These are phyloP conservation scores for Chenopodium suecicum DNA, from an alignment of 148 eudicot species.

Conservation along the genomic window DNA sequence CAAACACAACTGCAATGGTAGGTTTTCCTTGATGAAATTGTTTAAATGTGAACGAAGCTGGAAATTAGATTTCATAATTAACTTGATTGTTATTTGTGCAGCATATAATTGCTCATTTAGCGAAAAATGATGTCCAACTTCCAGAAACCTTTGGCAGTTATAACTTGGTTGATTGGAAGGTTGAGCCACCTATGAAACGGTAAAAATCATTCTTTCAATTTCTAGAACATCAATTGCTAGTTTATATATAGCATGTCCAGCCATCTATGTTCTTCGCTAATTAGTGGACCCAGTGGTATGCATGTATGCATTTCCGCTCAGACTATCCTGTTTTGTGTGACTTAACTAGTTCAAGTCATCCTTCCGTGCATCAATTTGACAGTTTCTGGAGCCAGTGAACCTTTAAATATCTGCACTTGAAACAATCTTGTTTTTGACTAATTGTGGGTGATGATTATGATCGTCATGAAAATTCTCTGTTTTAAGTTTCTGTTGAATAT, in stretches of 20 bases:
- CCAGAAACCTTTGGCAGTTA: slow-evolving; percentile 70
- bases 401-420: neutral
- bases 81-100: slow-evolving; percentile 36
- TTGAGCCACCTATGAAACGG: slow-evolving; percentile 58
- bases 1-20: slow-evolving; percentile 70
- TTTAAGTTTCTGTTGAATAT: neutral
- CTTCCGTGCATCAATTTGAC: neutral
- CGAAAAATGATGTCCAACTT: slow-evolving; percentile 56
- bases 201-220: slow-evolving; percentile 26
- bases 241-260: neutral
- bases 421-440: too few relatives aligned
- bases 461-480: too few relatives aligned
- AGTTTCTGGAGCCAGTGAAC: neutral
- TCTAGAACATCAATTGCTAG: neutral
- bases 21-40: slow-evolving; percentile 13
- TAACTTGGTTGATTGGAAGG: slow-evolving; percentile 54
- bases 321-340: neutral
- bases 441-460: neutral
- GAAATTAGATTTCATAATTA: slow-evolving; percentile 19
- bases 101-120: slow-evolving; percentile 66
- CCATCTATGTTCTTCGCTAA: too few relatives aligned
- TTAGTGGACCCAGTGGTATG: neutral
- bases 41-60: neutral
- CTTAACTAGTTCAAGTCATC: neutral
- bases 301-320: neutral